Evolutionary conservation across 495 filamentous ascomycete species (phyloP), one percentile per base, ranked within the genome.

Genomic region (Cercophora newfieldiana): DNA sequence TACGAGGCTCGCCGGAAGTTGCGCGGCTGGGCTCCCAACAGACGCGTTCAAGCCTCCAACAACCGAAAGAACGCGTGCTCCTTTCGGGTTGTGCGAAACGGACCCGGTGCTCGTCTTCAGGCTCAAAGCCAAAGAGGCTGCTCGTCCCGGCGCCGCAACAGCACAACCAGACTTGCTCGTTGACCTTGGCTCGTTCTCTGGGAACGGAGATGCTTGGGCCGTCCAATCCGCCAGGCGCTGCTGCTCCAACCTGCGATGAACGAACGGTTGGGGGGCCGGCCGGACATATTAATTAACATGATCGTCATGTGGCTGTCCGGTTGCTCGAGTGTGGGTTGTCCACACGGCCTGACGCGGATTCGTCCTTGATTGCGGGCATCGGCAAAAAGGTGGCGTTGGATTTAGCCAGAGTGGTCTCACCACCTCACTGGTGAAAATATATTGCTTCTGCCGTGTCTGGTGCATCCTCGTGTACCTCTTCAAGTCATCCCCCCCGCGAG

Each of bases 321-420:
- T 33, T 49, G 28, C 21, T 56, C 54, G 19, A 30, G 59, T 54
- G 61, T 68, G 63, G 67, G 65, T 55, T 51, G 68, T 50, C 59
- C 60, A 25, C 37, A 66, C 65, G 65, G 61, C 29, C 63, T 67
- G 63, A 54, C 30, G 58, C 48, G 53, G 69, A 54, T 44, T 66
- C 30, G 30, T 22, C 55, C 59, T 68, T 71, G 66, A 66, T 69
- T 70, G 64, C 59, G 65, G 66, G 64, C 62, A 58, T 63, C 71
- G 75, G 73, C 69, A 77, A 72, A 75, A 77, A 65, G 26, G 61
- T 49, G 69, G 60, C 61, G 31, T 66, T 44, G 66, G 64, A 68
- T 77, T 77, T 77, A 77, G 69, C 75, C 75, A 76, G 68, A 76
- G 73, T 75, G 73, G 24, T 60, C 60, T 61, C 71, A 29, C 60